Base-by-base conservation (phyloP, 2,329 filamentous ascomycete genomes). In the Talaromyces sp. region DNA sequence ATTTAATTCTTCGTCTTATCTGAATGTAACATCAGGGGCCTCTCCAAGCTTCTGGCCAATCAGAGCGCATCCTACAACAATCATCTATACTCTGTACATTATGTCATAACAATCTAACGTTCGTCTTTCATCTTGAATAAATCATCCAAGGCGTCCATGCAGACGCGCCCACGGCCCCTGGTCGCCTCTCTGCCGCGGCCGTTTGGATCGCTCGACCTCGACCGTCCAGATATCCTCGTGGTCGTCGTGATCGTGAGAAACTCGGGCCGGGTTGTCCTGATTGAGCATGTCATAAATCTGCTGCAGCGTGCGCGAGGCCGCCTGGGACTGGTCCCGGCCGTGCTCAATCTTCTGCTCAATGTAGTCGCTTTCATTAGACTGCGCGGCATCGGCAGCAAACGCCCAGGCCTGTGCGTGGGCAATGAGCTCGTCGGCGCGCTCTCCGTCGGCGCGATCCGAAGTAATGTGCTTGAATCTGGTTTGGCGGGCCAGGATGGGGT, bases 361-460 rank as follows among this genome's bases (percentile, higher is more conserved):
- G 60, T 70, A 72, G 5, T 73, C 71, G 32, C 67, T 67, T 29
- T 71, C 71, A 35, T 63, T 66, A 11, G 66, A 63, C 31, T 65
- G 63, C 4, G 75, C 75, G 4, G 72, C 73, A 3, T 69, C 62
- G 4, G 73, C 74, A 14, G 75, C 75, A 65, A 76, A 77, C 9
- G 72, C 69, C 75, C 75, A 77, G 41, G 74, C 74, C 64, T 76
- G 69, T 17, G 75, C 75, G 51, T 72, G 65, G 26, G 51, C 59
- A 24, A 75, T 63, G 19, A 76, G 59, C 53, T 74, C 73, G 32
- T 75, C 73, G 0, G 65, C 54, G 35, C 27, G 46, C 14, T 24
- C 1, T 50, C 41, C 50, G 11, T 68, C 68, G n/a, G 64, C 27
- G 6, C 62, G 41, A 21, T 61, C 64, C 1, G 65, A 67, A 2